Base-by-base conservation (phyloP, 2,329 filamentous ascomycete genomes). In the Ophiostoma montium region DNA sequence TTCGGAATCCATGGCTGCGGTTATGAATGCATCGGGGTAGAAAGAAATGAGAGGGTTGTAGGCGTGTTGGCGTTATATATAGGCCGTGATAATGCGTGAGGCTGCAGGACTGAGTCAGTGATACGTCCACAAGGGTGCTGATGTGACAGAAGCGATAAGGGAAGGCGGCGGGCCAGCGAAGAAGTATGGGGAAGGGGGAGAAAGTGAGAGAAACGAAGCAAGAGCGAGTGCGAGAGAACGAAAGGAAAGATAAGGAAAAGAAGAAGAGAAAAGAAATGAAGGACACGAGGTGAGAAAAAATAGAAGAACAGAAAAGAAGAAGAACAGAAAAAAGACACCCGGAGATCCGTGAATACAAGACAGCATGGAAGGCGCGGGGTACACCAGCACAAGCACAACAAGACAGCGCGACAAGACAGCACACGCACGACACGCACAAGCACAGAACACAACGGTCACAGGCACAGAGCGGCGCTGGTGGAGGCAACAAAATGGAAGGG, bases 1-100 rank as follows among this genome's bases (percentile, higher is more conserved):
- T 81, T 90, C 85, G 67, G 84, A 86, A 71, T 86, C 82, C 84
- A 88, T 92, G 59, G 67, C 74, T 68, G 72, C 67, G 59, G 62
- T 48, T 65, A 63, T 56, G 64, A 59, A 73, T 69, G 67, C 73
- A 76, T 76, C 56, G 57, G 65, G 31, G 33, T 46, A 31, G 32
- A 32, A 15, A 23, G 33, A 32, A 54, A 50, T 55, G 58, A 45
- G 42, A 18, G 27, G 42, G 43, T 38, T 27, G 49, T n/a, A n/a
- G n/a, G 7, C 33, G 42, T 44, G 23, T 44, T 44, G 23, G 31
- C 23, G 42, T 44, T 44, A 23, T 44, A n/a, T 49, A 35, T 30
- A 42, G 21, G 21, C 16, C 21, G 39, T 41, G 16, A 12, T 13
- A 19, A 19, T 36, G n/a, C 18, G n/a, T 8, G 23, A 18, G 35